Base-by-base conservation (phyloP, 1,284 basidiomycete species). In the Irpex sp. region DNA sequence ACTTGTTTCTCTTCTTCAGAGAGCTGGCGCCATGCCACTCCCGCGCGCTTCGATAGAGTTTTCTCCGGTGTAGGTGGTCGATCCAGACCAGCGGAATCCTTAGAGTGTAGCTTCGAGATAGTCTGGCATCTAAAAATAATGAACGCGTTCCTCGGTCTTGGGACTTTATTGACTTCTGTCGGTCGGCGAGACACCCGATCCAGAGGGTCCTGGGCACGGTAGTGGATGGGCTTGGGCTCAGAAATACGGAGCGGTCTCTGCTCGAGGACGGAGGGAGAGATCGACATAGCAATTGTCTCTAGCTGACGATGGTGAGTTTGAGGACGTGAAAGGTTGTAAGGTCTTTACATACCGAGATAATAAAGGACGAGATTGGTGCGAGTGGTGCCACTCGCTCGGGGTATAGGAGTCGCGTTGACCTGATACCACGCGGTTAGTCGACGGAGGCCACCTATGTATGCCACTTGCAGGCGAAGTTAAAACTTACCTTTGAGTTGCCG, bases 101-200 rank as follows among this genome's bases (percentile, higher is more conserved):
- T 21, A 2, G 57, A 38, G 44, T 64, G 59, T 36, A 54, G 5
- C 47, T 31, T 38, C 61, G 51, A 62, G 52, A 67, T 21, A 36
- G 36, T 54, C 40, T 68, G 51, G 58, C 60, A 65, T 34, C 69
- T 66, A 61, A 68, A 70, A 40, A 70, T 64, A 48, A 70, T 65
- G 59, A 70, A 70, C 7, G 55, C 21, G 59, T 70, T 70, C 3
- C 61, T 52, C 7, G 69, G 69, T 15, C 68, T 60, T 21, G 62
- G 69, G 37, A 69, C 62, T 31, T 62, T 60, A n/a, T 61, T 52
- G 37, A 62, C 62, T 13, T 68, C 60, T 26, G 52, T 52, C 15
- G 59, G 34, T n/a, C 64, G 64, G 19, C 65, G 65, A 13, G 64
- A 40, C 36, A 5, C 40, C 11, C 60, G 63, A 4, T 21, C 21